These are phyloP conservation scores for Calvatia gigantea DNA, from an alignment of 768 basidiomycete species.

Conservation along the genomic window DNA sequence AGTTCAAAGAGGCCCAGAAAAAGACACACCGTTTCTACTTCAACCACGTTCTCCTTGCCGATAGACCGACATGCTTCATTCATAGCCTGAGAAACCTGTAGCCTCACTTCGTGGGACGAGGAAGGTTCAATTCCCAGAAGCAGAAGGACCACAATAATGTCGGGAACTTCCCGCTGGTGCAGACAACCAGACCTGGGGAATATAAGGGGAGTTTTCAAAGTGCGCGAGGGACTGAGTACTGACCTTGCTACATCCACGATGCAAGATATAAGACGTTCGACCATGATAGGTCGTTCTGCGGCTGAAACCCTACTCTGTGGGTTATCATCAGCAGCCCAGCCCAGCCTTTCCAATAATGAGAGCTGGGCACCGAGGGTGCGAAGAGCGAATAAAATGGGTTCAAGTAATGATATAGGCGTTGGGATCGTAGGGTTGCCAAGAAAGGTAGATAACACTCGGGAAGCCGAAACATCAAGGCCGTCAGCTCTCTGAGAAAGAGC, in stretches of 20 bases:
- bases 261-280: conserved; percentile 40
- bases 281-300: conserved; percentile 24
- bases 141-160: conserved; percentile 46
- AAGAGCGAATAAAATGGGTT: conserved; percentile 33
- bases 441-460: conserved; percentile 13
- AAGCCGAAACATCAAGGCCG: conserved; percentile 7
- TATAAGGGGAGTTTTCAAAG: background rate
- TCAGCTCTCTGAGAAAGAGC: conserved; percentile 1
- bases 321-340: conserved; percentile 22
- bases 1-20: conserved; percentile 8
- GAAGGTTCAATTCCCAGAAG: conserved; percentile 55
- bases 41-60: conserved; percentile 24
- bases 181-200: conserved; percentile 31
- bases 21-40: conserved; percentile 23
- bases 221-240: conserved; percentile 18
- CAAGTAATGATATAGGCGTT: conserved; percentile 15
- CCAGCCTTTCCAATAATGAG: conserved; percentile 29
- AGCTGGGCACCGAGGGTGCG: conserved; percentile 42
- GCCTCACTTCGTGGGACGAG: conserved; percentile 39
- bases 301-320: conserved; percentile 13
- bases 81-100: conserved; percentile 43
- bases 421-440: conserved; percentile 1
- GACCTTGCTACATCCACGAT: conserved; percentile 44
- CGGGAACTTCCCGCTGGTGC: conserved; percentile 36
- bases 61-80: conserved; percentile 43